A percentile compares a stretch with the other conserved stretches of the same genome.
These are phyloP conservation scores for Henningerozyma blattae DNA, from an alignment of 805 yeast genomes.

Conservation along the genomic window DNA sequence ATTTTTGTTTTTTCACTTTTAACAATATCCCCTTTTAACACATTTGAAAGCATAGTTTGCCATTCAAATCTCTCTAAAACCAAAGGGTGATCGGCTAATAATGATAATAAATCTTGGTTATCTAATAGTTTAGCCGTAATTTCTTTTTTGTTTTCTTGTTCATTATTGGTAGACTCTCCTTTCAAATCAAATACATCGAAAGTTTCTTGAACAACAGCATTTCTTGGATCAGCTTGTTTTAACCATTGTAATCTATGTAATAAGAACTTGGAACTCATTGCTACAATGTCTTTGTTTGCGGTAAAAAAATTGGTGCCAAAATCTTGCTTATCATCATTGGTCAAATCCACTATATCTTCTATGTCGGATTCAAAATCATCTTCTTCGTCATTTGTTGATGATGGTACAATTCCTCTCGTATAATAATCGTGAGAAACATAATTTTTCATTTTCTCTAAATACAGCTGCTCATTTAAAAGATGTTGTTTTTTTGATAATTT, in stretches of 20 bases:
- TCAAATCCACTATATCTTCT: constrained; percentile 13
- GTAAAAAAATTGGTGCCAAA: constrained; percentile 16
- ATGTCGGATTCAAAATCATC: constrained; percentile 15
- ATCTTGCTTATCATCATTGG: constrained; percentile 23
- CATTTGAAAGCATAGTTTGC: constrained; percentile 88
- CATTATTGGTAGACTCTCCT: not conserved
- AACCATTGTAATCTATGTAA: constrained; percentile 21
- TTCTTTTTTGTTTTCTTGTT: not conserved
- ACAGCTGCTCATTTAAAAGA: constrained; percentile 50
- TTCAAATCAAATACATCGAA: constrained; percentile 6
- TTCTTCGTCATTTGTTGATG: constrained; percentile 21
- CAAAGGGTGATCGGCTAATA: constrained; percentile 21
- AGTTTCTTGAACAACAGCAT: constrained; percentile 8
- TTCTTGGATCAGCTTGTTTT: constrained; percentile 33
- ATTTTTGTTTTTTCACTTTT: constrained; percentile 77
- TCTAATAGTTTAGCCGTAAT: constrained; percentile 7
- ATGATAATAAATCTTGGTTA: constrained; percentile 8
- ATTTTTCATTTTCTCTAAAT: constrained; percentile 49
- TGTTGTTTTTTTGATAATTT: constrained; percentile 19
- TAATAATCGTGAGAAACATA: constrained; percentile 59
- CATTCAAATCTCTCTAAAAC: constrained; percentile 79
- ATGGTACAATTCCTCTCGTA: constrained; percentile 46
- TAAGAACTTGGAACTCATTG: constrained; percentile 18
- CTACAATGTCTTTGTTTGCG: constrained; percentile 8
- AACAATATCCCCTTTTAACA: constrained; percentile 90